Evolutionary conservation across 2,329 filamentous ascomycete species (phyloP).

Genomic region (Pestalotiopsis sp.): DNA sequence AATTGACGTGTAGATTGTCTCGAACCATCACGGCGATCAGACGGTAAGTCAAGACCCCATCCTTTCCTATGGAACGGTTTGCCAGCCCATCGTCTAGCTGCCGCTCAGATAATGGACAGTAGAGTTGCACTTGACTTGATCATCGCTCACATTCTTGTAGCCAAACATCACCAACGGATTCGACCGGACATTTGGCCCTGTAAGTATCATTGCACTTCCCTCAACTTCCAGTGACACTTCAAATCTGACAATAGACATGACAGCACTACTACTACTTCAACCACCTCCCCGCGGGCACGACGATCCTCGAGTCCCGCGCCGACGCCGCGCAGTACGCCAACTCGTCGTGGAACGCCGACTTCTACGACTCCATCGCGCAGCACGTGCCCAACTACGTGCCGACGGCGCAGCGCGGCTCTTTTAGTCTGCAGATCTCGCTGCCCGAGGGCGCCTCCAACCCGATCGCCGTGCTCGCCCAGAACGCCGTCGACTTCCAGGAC

Average conservation of each 20-base stretch:
- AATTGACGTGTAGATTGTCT: slow-evolving; percentile 35
- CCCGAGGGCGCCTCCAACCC: slow-evolving; percentile 52
- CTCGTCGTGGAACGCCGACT: slow-evolving; percentile 57
- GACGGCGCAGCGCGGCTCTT: slow-evolving; percentile 50
- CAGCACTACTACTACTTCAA: slow-evolving; percentile 65
- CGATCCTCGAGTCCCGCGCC: slow-evolving; percentile 48
- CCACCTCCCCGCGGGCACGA: slow-evolving; percentile 46
- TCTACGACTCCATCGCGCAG: slow-evolving; percentile 64
- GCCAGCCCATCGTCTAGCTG: not conserved
- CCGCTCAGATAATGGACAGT: not conserved
- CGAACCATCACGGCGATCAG: slow-evolving; percentile 64
- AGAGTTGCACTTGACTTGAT: not conserved
- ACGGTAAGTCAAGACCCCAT: slow-evolving; percentile 34
- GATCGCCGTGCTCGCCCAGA: slow-evolving; percentile 56
- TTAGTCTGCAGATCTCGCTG: slow-evolving; percentile 51
- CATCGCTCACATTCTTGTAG: not conserved
- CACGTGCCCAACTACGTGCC: slow-evolving; percentile 62
- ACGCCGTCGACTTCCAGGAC: slow-evolving; percentile 57
- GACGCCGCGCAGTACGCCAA: slow-evolving; percentile 56
- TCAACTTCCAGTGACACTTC: not conserved
- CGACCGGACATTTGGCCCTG: slow-evolving; percentile 64
- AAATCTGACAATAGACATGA: not conserved
- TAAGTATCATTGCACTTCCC: not conserved
- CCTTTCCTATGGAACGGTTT: not conserved
- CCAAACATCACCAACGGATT: slow-evolving; percentile 67